Evolutionary conservation across 495 filamentous ascomycete genomes (phyloP), one percentile per base, ranked within the genome.

Genomic region (Viridothelium virens): DNA sequence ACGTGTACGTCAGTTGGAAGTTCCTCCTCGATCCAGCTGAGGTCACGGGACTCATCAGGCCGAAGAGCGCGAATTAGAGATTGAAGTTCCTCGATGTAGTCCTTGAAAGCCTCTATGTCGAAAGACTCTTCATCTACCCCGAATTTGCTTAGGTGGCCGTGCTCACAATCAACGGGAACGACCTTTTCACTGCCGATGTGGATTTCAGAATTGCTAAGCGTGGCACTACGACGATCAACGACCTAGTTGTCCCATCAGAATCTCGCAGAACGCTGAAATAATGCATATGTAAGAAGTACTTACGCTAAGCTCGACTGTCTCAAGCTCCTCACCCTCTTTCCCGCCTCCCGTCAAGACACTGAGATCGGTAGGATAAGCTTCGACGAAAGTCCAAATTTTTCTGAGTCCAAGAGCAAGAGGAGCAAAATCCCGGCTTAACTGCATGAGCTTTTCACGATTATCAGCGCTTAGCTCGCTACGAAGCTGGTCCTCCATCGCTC

Each of bases 321-420:
- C 53, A 36, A 59, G 53, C 31, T 59, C 53, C 31, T 59, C 53
- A 36, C 25, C 53, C 31, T 59, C 53, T 36, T 18, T 36, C 6
- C 31, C 31, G n/a, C 53, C 53, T 7, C 53, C 53, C 5, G 53
- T 34, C 7, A 59, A 31, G 25, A 59, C 53, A 9, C 9, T 33
- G n/a, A 59, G 5, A 36, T 36, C 7, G 31, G 53, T 59, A 14
- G 3, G 5, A 59, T 59, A 59, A 10, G 53, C 53, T 36, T 59
- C 53, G n/a, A 59, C 53, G 18, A 59, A 59, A 9, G 53, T 59
- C 53, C 53, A 59, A 59, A 59, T 59, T 31, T 59, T 59, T 59
- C 31, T 33, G 25, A 59, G 11, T 36, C 53, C 53, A 59, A 33
- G 53, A 7, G 53, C 53, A 3, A 59, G 31, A 36, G 53, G 31